Percentiles rank a stretch among this genome's conserved stretches.
Evolutionary conservation across 441 rosid species (phyloP).

Genomic region (Brassica balearica): DNA sequence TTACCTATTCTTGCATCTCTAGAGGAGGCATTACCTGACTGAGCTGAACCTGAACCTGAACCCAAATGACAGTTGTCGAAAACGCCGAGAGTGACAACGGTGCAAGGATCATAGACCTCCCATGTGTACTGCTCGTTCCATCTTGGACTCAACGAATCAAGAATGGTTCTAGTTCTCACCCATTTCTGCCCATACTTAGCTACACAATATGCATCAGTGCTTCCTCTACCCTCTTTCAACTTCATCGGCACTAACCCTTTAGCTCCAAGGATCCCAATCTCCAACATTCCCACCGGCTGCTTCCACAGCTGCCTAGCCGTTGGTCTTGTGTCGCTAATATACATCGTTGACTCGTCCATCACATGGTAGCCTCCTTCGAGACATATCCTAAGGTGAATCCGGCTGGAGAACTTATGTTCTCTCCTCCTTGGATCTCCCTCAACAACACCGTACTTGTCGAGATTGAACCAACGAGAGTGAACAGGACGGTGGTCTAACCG

Average conservation of each 20-base stretch:
- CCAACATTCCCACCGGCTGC: conserved; percentile 62
- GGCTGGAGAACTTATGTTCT: conserved; percentile 69
- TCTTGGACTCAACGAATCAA: conserved; percentile 55
- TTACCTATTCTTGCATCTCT: conserved; percentile 67
- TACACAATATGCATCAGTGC: conserved; percentile 63
- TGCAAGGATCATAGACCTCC: conserved; percentile 79
- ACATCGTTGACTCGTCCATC: conserved; percentile 72
- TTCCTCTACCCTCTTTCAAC: conserved; percentile 64
- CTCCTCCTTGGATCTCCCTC: conserved; percentile 76
- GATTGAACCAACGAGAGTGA: conserved; percentile 84
- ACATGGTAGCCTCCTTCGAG: conserved; percentile 82
- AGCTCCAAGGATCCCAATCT: conserved; percentile 68
- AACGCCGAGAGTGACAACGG: conserved; percentile 67
- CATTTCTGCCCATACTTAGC: conserved; percentile 76
- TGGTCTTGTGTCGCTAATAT: conserved; percentile 71
- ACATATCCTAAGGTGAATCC: conserved; percentile 66
- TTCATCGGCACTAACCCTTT: conserved; percentile 72
- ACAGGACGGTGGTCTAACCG: conserved; percentile 84
- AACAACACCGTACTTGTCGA: conserved; percentile 73
- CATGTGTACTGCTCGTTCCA: conserved; percentile 80
- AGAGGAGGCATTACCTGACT: conserved; percentile 35
- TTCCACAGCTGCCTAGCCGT: conserved; percentile 75
- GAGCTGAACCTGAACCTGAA: conserved; percentile 39
- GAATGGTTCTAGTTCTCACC: conserved; percentile 70
- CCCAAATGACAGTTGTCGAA: conserved; percentile 58